Evolutionary conservation across 768 basidiomycete species (phyloP), one percentile per base, ranked within the genome.

Genomic region (Boletus eberwhitei): DNA sequence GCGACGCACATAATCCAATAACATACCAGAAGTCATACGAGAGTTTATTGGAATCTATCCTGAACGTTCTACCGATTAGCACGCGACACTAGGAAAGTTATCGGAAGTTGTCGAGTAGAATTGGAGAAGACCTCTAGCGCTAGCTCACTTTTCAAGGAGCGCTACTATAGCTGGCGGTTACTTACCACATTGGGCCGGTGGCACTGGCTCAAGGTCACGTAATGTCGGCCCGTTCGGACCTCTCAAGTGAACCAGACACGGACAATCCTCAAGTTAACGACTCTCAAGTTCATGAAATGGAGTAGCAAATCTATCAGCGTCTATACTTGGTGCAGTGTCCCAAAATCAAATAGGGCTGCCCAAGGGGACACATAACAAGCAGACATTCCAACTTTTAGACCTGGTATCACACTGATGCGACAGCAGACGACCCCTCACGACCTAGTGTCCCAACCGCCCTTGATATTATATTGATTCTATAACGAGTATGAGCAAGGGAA

Each of bases 401-500:
- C 39, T 46, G 54, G 51, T 53, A 52, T 56, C 47, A 41, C 31
- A 49, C 22, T 46, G 16, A 31, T 41, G 46, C 26, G 5, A 34
- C 40, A 49, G 24, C 43, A 19, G 8, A 36, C 42, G 2, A 46
- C 41, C 53, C 39, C 39, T 41, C 44, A 40, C 22, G 17, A 50
- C 49, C 59, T 16, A 43, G 29, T 21, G 38, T 29, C 26, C 13
- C 29, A 29, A 38, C 35, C 9, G 41, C 29, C 42, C 47, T 8
- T 19, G 22, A 29, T 17, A 14, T 46, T 57, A 70, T 67, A 70
- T 67, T 24, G 68, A 62, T 54, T 62, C 68, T 69, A 22, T 11
- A 46, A 48, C 21, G 24, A 41, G 12, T 2, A 32, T 71, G 43
- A 69, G 64, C 6, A 53, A n/a, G 26, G n/a, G 29, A 48, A 52